These are phyloP conservation scores for Lomentospora prolificans DNA, from an alignment of 2,329 filamentous ascomycete species.

Conservation along the genomic window DNA sequence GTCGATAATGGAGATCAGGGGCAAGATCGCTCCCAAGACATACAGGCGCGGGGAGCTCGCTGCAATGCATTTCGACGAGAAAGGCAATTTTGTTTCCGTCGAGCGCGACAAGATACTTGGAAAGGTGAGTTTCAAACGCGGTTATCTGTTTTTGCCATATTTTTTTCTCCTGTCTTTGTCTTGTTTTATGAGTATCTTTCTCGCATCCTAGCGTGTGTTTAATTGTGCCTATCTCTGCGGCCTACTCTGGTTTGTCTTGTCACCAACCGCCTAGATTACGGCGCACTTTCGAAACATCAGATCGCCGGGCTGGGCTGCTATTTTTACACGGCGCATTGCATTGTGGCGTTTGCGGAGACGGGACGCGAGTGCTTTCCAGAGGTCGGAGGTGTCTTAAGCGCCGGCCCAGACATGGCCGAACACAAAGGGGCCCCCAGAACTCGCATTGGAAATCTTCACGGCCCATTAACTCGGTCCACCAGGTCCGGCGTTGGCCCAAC, in stretches of 20 bases:
- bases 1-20: conserved; percentile 90
- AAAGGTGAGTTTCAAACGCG: conserved; percentile 45
- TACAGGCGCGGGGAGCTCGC: conserved; percentile 73
- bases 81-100: conserved; percentile 72
- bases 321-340: background rate
- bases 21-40: conserved; percentile 82
- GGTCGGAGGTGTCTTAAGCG: conserved; percentile 3
- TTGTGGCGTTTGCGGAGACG: background rate
- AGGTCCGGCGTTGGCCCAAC: background rate
- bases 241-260: background rate
- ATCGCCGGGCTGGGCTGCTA: background rate
- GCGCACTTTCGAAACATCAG: background rate
- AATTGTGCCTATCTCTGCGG: background rate
- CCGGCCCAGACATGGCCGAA: background rate
- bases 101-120: conserved; percentile 82
- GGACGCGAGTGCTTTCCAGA: background rate
- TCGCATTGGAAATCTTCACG: conserved; percentile 5
- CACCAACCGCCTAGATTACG: background rate
- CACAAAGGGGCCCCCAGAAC: background rate
- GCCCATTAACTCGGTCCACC: background rate
- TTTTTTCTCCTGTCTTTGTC: conserved; percentile 12
- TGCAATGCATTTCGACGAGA: conserved; percentile 71
- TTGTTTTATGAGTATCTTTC: background rate
- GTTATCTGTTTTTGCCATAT: conserved; percentile 12
- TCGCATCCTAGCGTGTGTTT: background rate